Evolutionary conservation across 1,139 yeast species (phyloP).

Genomic region (Geotrichum candidum): DNA sequence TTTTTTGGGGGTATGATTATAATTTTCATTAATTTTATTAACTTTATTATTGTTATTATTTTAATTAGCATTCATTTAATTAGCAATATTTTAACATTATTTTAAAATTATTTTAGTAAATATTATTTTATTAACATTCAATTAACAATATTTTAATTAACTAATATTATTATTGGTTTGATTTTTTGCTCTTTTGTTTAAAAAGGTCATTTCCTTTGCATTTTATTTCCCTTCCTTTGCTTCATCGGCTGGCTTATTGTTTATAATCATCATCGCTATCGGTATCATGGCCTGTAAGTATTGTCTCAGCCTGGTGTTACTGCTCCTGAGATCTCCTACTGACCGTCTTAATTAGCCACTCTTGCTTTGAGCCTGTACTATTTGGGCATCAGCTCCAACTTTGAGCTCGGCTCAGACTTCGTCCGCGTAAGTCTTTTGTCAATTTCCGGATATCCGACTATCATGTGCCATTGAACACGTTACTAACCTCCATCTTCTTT

Average conservation of each 20-base stretch:
- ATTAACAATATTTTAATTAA: neutral
- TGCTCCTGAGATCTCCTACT: neutral
- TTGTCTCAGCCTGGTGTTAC: neutral
- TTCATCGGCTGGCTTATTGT: neutral
- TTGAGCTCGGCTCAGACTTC: slow-evolving; percentile 14
- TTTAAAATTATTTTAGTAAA: no score
- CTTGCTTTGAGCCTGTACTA: slow-evolving; percentile 17
- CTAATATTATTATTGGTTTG: neutral
- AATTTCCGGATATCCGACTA: neutral
- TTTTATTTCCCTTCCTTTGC: neutral
- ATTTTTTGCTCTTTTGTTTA: neutral
- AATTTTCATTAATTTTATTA: neutral
- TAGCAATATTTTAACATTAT: neutral
- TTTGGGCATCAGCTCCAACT: slow-evolving; percentile 9
- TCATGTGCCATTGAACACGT: neutral
- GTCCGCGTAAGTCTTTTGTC: slow-evolving; percentile 10
- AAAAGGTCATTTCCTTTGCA: neutral
- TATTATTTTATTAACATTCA: no score
- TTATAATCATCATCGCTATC: neutral
- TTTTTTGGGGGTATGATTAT: neutral
- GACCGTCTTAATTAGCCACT: slow-evolving; percentile 1
- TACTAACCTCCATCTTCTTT: neutral
- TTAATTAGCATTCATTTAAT: neutral
- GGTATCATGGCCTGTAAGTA: neutral
- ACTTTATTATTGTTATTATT: neutral